These are phyloP conservation scores for Camelina sativa DNA, from an alignment of 345 rosid species.

Conservation along the genomic window DNA sequence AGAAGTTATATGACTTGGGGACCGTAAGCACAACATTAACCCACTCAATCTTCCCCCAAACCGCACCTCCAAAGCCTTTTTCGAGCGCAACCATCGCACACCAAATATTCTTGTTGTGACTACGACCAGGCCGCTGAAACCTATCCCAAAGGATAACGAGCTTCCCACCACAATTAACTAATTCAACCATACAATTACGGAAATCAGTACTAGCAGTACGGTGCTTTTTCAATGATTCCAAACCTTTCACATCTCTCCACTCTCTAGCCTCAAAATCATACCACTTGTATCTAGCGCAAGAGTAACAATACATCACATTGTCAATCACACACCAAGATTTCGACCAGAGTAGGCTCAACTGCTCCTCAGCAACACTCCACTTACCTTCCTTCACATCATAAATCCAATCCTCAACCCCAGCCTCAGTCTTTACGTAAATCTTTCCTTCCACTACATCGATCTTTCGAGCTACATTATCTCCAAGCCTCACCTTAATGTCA, in stretches of 20 bases:
- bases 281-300: background rate
- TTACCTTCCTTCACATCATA: constrained; percentile 22
- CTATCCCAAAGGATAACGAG: constrained; percentile 23
- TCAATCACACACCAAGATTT: constrained; percentile 31
- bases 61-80: background rate
- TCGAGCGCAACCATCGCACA: constrained; percentile 12
- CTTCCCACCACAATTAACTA: constrained; percentile 29
- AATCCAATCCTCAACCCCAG: background rate
- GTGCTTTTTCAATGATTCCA: background rate
- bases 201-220: background rate
- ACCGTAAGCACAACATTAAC: constrained; percentile 16
- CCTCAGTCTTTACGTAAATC: constrained; percentile 15
- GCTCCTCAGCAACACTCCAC: constrained; percentile 21
- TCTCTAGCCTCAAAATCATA: constrained; percentile 4
- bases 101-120: constrained; percentile 21
- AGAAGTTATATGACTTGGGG: constrained; percentile 14
- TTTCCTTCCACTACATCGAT: constrained; percentile 14
- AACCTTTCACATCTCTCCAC: constrained; percentile 30
- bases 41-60: constrained; percentile 9
- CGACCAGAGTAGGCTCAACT: background rate
- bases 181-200: background rate
- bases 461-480: background rate
- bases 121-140: constrained; percentile 19
- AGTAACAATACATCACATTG: constrained; percentile 28
- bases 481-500: background rate